Evolutionary conservation across 2,329 filamentous ascomycete genomes (phyloP), one percentile per base, ranked within the genome.

Genomic region (Neofusicoccum parvum): DNA sequence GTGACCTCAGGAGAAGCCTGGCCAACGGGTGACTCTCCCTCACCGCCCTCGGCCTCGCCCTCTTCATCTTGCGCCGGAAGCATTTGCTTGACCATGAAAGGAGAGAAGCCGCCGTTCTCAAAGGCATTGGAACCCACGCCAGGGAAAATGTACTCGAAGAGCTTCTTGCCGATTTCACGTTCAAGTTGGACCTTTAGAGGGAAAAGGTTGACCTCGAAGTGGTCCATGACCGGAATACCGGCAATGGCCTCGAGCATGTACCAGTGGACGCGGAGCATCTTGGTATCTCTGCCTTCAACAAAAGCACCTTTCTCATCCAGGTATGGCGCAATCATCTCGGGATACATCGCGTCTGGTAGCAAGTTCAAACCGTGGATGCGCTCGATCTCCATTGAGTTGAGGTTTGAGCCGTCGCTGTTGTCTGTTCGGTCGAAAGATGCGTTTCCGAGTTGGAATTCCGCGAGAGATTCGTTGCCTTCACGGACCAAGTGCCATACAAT

Each of bases 121-220:
- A 73, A 77, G 12, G 75, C 77, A 65, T 78, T 80, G 70, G 76
- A 79, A 76, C 89, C 89, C 70, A 92, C 87, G 11, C 91, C 92
- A 0, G 95, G 96, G 82, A 99, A 99, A 71, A 99, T 92, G 78
- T 99, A 99, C 79, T 97, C 94, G 70, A 99, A 97, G 1, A 99
- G 83, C 70, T 90, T 92, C 80, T 96, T 94, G 50, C 94, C 94
- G 56, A 97, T 89, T 71, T 98, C 94, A 41, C 89, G 90, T 78
- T 99, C 95, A 41, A 99, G 83, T 75, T 99, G 95, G 23, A 99
- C 89, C 77, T 93, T 96, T 75, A 99, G 86, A 0, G 95, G 96
- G 76, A 96, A 94, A 20, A 99, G 81, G 64, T 94, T 92, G 64
- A 99, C 92, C 77, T 98, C 94, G 73, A 99, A 99, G 72, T 96